Evolutionary conservation across 176 grass and related monocot species (phyloP).

Genomic region (Elymus sibiricus): DNA sequence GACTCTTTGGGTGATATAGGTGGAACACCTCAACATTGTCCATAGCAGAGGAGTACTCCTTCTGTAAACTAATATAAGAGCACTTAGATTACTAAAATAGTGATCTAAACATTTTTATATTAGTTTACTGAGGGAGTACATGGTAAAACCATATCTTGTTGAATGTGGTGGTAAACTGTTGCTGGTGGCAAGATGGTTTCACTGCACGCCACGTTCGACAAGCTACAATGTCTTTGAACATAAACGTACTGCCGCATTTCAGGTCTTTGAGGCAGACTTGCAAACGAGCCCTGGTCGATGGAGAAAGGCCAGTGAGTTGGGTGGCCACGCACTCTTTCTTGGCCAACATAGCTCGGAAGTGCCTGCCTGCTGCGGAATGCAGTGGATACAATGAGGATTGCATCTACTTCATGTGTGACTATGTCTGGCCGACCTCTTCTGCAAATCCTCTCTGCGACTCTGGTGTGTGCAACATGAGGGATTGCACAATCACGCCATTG

Average conservation of each 20-base stretch:
- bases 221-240: not conserved
- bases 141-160: not conserved
- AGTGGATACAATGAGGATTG: not conserved
- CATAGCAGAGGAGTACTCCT: too few species aligned
- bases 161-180: not conserved
- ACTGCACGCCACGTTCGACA: not conserved
- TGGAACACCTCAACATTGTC: too few species aligned
- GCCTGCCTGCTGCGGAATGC: not conserved
- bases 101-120: too few species aligned
- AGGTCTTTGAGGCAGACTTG: conserved; percentile 10
- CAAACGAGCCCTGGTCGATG: not conserved
- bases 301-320: not conserved
- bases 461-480: not conserved
- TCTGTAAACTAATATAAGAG: too few species aligned
- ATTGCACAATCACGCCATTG: conserved; percentile 8
- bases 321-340: conserved; percentile 14
- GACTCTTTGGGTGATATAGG: not conserved
- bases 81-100: too few species aligned
- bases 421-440: fast-evolving
- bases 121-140: too few species aligned
- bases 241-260: not conserved
- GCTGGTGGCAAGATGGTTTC: not conserved
- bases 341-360: conserved; percentile 17
- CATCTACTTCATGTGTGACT: conserved; percentile 30
- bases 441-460: not conserved